Base-by-base conservation (phyloP, 495 filamentous ascomycete species). In the Penicillium ochrochloron region DNA sequence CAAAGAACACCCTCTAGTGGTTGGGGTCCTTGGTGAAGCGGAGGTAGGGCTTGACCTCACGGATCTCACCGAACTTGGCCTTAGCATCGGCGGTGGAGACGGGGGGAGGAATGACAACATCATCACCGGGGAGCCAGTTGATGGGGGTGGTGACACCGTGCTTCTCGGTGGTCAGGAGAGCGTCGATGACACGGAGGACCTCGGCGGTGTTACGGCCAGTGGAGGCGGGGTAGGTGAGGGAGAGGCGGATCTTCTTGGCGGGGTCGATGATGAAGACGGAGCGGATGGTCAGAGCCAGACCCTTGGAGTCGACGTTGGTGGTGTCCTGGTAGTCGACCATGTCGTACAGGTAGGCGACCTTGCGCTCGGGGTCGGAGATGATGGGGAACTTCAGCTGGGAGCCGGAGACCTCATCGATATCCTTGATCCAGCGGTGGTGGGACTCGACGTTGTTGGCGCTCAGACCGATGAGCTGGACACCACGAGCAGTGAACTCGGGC, bases 391-490 rank as follows among this genome's bases (percentile, higher is more conserved):
- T 75, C 19, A 89, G 76, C 55, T 78, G 74, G 60, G 85, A 86
- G 46, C 77, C 75, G 65, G 76, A 68, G 57, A 88, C 80, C 66
- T 89, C 86, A 68, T 90, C 85, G 70, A 90, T 90, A 66, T 90
- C 88, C 59, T 83, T 75, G 62, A 89, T 84, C 88, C 88, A 90
- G 31, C 76, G 70, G 57, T 78, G 79, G 73, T 90, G 88, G 52
- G 83, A 87, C 29, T 73, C 72, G 57, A 89, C 76, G 53, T 80
- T 79, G 74, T 90, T 88, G 61, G 88, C 87, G 61, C 82, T 85
- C 65, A 99, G 86, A 65, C 95, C 95, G 68, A 99, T 97, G 73
- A 99, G 83, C 89, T 98, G 93, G 74, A 96, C 92, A 62, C 90
- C 91, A 69, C 95, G 91, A 82, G 92, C 92, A 73, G 85, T 85